Evolutionary conservation across 2,329 filamentous ascomycete genomes (phyloP).

Genomic region (Monilinia fructicola): DNA sequence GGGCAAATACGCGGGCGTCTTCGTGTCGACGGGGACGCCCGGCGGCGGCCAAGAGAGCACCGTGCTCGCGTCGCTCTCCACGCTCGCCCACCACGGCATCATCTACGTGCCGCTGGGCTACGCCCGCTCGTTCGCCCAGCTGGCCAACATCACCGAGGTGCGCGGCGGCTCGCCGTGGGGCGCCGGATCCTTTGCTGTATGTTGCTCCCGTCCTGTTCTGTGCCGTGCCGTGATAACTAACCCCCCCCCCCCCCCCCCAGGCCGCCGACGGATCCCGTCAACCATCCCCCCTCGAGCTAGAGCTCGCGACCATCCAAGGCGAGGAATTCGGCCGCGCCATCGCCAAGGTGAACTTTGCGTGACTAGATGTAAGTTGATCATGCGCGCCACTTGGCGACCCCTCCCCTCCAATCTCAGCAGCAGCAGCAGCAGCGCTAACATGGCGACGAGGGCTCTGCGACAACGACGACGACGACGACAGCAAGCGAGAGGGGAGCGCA

Average conservation of each 20-base stretch:
- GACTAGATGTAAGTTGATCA: conserved; percentile 68
- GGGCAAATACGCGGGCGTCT: conserved; percentile 89
- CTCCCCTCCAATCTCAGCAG: neutral
- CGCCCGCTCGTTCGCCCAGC: conserved; percentile 69
- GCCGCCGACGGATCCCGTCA: conserved; percentile 77
- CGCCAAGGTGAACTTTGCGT: conserved; percentile 67
- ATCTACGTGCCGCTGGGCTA: conserved; percentile 96
- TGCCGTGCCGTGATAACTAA: no score
- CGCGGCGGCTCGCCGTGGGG: conserved; percentile 91
- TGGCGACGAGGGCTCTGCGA: conserved; percentile 44
- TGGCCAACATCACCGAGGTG: conserved; percentile 73
- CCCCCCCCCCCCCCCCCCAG: conserved; percentile 36
- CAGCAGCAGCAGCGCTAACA: neutral
- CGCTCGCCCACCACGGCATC: conserved; percentile 88
- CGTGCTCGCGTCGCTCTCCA: conserved; percentile 76
- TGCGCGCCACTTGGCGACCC: no score
- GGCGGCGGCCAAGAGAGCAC: conserved; percentile 96
- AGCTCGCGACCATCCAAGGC: conserved; percentile 80
- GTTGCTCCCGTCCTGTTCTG: no score
- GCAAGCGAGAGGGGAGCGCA: conserved; percentile 23
- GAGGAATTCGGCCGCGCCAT: conserved; percentile 78
- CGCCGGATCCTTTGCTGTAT: conserved; percentile 81
- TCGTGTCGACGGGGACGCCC: conserved; percentile 79
- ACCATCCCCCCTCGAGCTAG: conserved; percentile 72
- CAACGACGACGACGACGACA: no score